Conservation (phyloP, 2,329 filamentous ascomycete species). For the Xylariomycetidae sp. region DNA sequence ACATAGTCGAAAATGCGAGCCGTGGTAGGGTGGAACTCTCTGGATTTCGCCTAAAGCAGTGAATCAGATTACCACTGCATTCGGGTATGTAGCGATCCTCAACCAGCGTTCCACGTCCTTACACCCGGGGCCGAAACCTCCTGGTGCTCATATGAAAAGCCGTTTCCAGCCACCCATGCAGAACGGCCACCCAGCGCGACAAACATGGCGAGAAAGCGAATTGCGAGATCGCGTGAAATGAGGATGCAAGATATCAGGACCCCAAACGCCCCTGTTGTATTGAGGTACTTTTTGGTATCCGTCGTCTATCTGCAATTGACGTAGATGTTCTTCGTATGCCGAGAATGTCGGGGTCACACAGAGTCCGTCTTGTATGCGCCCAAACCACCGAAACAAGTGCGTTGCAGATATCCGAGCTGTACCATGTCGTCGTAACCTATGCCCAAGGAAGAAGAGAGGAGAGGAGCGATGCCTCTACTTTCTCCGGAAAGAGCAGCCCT, state of each 20-base stretch:
- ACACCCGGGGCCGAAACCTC: constrained; percentile 30
- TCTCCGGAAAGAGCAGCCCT: constrained; percentile 99
- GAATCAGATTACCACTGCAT: constrained; percentile 42
- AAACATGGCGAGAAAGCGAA: constrained; percentile 42
- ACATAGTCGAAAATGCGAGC: too few relatives aligned
- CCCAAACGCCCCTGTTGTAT: constrained; percentile 64
- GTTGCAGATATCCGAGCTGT: constrained; percentile 56
- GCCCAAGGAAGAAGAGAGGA: constrained; percentile 35
- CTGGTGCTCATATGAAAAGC: constrained; percentile 51
- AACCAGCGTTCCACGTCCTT: constrained; percentile 59
- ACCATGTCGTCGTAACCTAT: constrained; percentile 43
- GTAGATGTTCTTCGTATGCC: constrained; percentile 29
- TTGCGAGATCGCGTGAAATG: constrained; percentile 34
- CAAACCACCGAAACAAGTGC: constrained; percentile 37
- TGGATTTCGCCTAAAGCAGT: constrained; percentile 57
- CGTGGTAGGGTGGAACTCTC: constrained; percentile 54
- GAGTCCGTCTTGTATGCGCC: constrained; percentile 39
- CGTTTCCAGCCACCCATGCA: constrained; percentile 55
- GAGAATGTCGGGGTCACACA: constrained; percentile 29
- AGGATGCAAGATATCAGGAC: constrained; percentile 78
- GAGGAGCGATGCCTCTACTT: constrained; percentile 70
- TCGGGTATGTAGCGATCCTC: constrained; percentile 58
- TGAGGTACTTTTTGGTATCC: constrained; percentile 52
- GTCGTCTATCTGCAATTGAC: constrained; percentile 66
- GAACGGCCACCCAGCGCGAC: constrained; percentile 32